Percentiles rank a stretch among this genome's conserved stretches.
Evolutionary conservation across 2,329 filamentous ascomycete genomes (phyloP).

Genomic region (Graphilbum ipis-grandicollis): DNA sequence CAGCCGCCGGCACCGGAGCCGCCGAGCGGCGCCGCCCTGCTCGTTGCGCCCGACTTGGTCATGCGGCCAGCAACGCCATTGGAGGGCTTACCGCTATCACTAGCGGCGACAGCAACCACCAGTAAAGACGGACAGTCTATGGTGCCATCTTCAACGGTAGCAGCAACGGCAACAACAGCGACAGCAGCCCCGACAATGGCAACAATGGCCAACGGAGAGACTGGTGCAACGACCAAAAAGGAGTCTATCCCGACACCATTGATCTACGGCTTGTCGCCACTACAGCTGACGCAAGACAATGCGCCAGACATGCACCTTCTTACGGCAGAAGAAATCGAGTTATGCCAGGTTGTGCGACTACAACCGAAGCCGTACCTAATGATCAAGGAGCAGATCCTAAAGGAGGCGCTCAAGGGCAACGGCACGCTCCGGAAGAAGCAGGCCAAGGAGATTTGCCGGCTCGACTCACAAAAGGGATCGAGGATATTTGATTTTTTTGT

Average conservation of each 20-base stretch:
- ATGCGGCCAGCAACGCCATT: not conserved
- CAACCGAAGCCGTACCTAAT: slow-evolving; percentile 90
- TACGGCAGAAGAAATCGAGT: slow-evolving; percentile 64
- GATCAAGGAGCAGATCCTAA: slow-evolving; percentile 84
- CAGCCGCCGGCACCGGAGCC: slow-evolving; percentile 55
- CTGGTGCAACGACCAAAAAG: slow-evolving; percentile 21
- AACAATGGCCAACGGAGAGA: slow-evolving; percentile 12
- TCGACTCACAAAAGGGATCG: slow-evolving; percentile 72
- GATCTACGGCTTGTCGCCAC: slow-evolving; percentile 42
- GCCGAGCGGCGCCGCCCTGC: slow-evolving; percentile 57
- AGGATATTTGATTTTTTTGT: slow-evolving; percentile 92
- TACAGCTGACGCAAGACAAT: slow-evolving; percentile 57
- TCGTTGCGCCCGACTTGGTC: slow-evolving; percentile 59
- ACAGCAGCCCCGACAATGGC: slow-evolving; percentile 14
- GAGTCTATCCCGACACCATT: slow-evolving; percentile 36
- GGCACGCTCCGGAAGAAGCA: slow-evolving; percentile 88
- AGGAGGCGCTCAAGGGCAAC: slow-evolving; percentile 77
- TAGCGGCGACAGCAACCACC: slow-evolving; percentile 19
- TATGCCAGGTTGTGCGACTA: slow-evolving; percentile 70
- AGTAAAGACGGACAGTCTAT: too few relatives aligned
- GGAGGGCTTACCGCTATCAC: slow-evolving; percentile 15
- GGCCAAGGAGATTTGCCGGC: slow-evolving; percentile 65
- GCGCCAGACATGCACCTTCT: slow-evolving; percentile 74
- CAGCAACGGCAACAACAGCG: slow-evolving; percentile 12
- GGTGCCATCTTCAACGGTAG: too few relatives aligned